Percentiles rank a stretch among this genome's conserved stretches.
These are phyloP conservation scores for Gnaphalium uliginosum DNA, from an alignment of 129 eudicot species.

Conservation along the genomic window DNA sequence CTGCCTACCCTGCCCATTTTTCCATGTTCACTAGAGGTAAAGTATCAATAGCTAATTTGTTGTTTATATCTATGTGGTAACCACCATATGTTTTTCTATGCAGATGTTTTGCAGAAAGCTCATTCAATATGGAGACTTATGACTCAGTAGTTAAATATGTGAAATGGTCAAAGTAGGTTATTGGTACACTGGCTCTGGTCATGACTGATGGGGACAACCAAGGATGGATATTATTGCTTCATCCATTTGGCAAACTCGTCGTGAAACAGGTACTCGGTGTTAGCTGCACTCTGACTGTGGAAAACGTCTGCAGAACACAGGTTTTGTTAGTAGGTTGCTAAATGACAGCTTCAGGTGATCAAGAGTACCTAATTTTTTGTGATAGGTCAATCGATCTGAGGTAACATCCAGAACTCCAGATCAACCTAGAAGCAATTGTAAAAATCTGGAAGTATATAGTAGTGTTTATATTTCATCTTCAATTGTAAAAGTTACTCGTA, in stretches of 20 bases:
- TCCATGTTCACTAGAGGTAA: neutral
- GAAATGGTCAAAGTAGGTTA: neutral
- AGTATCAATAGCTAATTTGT: neutral
- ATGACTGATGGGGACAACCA: neutral
- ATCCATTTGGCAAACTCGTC: neutral
- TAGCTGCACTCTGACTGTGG: neutral
- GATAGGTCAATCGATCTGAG: neutral
- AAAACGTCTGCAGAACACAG: conserved; percentile 4
- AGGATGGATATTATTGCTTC: neutral
- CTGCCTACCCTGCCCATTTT: too few relatives aligned
- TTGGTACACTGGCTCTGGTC: neutral
- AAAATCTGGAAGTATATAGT: neutral
- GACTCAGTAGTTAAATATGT: conserved; percentile 59
- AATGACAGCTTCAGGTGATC: neutral
- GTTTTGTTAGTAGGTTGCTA: neutral
- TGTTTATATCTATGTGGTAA: neutral
- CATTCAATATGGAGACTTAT: conserved; percentile 68
- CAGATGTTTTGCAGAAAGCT: conserved; percentile 78
- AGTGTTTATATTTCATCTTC: neutral
- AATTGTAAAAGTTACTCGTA: neutral
- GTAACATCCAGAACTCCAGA: neutral
- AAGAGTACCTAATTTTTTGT: neutral
- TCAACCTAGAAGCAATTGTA: neutral
- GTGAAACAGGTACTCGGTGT: neutral
- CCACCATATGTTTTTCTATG: neutral